Evolutionary conservation across 1,139 yeast genomes (phyloP).

Genomic region (Nematodospora anomalae): DNA sequence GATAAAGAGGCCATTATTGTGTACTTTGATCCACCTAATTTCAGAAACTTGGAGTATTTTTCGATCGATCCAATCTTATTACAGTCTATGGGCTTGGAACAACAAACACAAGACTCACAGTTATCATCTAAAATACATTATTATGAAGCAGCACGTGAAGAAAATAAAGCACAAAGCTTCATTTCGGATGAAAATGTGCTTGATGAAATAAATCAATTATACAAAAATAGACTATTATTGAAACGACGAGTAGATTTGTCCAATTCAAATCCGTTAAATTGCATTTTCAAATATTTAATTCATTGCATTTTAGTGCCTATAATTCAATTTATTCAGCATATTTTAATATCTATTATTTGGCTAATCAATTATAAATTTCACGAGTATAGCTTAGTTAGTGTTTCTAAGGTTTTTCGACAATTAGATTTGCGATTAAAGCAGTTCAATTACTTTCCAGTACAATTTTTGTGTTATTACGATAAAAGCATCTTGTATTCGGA

Average conservation of each 20-base stretch:
- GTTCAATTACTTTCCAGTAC: constrained; percentile 77
- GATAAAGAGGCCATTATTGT: constrained; percentile 39
- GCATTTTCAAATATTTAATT: neutral
- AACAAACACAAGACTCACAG: constrained; percentile 3
- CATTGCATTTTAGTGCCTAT: constrained; percentile 11
- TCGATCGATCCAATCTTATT: constrained; percentile 71
- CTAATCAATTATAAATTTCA: constrained; percentile 25
- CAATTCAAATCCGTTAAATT: neutral
- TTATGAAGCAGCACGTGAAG: constrained; percentile 13
- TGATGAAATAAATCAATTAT: constrained; percentile 35
- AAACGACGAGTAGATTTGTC: constrained; percentile 3
- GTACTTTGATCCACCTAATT: constrained; percentile 71
- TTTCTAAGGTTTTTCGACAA: constrained; percentile 73
- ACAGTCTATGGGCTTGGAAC: constrained; percentile 46
- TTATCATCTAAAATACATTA: constrained; percentile 9
- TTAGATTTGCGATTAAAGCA: constrained; percentile 78
- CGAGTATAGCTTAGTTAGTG: constrained; percentile 28
- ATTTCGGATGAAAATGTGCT: constrained; percentile 31
- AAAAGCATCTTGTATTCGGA: constrained; percentile 29
- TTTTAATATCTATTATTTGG: constrained; percentile 23
- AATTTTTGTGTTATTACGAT: constrained; percentile 58
- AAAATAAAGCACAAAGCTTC: constrained; percentile 3
- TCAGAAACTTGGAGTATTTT: constrained; percentile 73
- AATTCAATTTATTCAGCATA: constrained; percentile 20
- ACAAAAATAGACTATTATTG: constrained; percentile 21